Percentiles rank a stretch among this genome's conserved stretches.
These are phyloP conservation scores for Salix dunnii DNA, from an alignment of 345 rosid species.

Conservation along the genomic window DNA sequence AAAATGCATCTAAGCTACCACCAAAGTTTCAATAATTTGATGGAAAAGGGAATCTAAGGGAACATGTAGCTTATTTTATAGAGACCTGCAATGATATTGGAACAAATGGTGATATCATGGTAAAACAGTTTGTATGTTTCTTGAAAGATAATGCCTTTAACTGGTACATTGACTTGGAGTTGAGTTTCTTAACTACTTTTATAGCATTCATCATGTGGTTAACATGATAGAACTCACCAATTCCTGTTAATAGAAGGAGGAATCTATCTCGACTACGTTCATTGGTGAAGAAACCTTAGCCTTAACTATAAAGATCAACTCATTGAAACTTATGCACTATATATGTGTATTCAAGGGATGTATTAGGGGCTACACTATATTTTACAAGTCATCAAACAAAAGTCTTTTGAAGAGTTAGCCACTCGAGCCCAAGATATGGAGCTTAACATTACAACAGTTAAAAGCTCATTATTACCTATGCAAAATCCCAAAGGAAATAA, in stretches of 20 bases:
- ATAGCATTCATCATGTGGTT: neutral
- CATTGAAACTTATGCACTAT: neutral
- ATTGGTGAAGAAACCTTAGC: neutral
- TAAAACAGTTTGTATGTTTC: neutral
- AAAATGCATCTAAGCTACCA: neutral
- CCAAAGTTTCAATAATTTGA: neutral
- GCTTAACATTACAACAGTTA: neutral
- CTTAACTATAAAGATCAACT: neutral
- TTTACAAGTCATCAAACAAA: too few species aligned
- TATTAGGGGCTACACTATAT: too few species aligned
- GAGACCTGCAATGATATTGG: neutral
- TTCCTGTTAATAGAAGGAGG: neutral
- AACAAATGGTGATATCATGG: neutral
- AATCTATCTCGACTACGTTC: neutral
- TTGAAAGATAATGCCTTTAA: neutral
- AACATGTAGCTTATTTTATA: neutral
- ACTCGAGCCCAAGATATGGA: neutral
- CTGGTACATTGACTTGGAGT: neutral
- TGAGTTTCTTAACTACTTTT: neutral
- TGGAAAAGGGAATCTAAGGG: neutral
- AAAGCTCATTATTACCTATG: neutral
- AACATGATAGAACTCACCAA: neutral
- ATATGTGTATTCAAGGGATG: neutral
- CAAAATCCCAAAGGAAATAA: neutral
- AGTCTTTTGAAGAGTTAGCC: neutral